Evolutionary conservation across 2,329 filamentous ascomycete species (phyloP), one percentile per base, ranked within the genome.

Genomic region (Talaromyces sp.): DNA sequence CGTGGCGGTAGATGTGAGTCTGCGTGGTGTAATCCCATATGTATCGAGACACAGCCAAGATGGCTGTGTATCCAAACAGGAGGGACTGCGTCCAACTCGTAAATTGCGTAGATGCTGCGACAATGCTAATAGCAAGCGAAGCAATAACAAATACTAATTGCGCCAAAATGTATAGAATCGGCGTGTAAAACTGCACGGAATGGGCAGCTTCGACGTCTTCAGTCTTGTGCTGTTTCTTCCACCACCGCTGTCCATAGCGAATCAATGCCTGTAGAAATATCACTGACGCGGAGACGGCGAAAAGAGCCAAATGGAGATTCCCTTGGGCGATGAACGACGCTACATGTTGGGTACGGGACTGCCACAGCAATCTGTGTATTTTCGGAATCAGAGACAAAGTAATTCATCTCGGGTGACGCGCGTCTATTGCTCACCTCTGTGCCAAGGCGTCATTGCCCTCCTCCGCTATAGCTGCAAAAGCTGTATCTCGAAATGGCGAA

Each of bases 301-400:
- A 39, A 6, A 61, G 64, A 44, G 61, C 67, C 7, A 72, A 54
- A 42, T 72, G 67, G 10, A 71, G 17, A 36, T 67, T 62, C 13
- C 71, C 70, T 17, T 62, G 62, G 27, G 65, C 65, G 51, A 73
- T 63, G 49, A 70, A 69, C 28, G 64, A 58, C 22, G 71, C 67
- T 17, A 64, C 33, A 55, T 59, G 62, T 53, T 64, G 61, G 5
- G 65, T 67, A 4, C 70, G 68, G 51, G 65, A 65, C 57, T 63
- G 66, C 71, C 70, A 73, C 49, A 53, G 49, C 49, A 30, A 53
- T 53, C 49, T 53, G 17, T 28, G 42, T 15, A n/a, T 52, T 17
- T 6, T 53, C 49, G 22, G 11, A 30, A 53, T 53, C 9, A 47
- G 44, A 4, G 17, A 30, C 15, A 30, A 30, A 17, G 17, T 30